Conservation (phyloP, 2,329 filamentous ascomycete genomes). For the Aspergillaceae sp. region DNA sequence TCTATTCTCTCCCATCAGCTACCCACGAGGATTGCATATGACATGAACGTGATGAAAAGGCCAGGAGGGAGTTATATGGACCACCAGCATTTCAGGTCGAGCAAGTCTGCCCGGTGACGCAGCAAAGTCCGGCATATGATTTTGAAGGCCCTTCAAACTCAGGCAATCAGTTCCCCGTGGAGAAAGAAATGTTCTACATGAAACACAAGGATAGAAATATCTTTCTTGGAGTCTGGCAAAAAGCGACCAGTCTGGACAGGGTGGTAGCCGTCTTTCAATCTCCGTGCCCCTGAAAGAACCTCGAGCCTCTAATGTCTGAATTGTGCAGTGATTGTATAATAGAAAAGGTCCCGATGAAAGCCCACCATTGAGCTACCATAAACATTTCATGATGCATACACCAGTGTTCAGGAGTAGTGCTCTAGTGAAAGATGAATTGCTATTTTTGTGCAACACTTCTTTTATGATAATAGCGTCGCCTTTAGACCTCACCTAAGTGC, state of each 20-base stretch:
- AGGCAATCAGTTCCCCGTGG: neutral
- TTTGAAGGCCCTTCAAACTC: too few species aligned
- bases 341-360: neutral
- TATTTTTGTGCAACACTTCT: too few species aligned
- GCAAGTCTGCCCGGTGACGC: neutral
- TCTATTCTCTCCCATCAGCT: slow-evolving; percentile 3
- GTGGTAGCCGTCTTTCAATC: neutral
- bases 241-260: slow-evolving; percentile 1
- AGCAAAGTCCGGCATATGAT: neutral
- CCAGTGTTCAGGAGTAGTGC: too few species aligned
- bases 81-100: neutral
- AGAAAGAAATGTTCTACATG: neutral
- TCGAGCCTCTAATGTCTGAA: neutral
- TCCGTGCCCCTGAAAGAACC: neutral
- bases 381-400: too few species aligned
- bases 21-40: slow-evolving; percentile 1
- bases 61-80: slow-evolving; percentile 1
- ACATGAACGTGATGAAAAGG: slow-evolving; percentile 2
- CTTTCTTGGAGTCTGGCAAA: neutral
- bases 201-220: neutral
- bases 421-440: too few species aligned
- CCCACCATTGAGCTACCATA: too few species aligned
- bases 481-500: too few species aligned
- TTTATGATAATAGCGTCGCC: too few species aligned
- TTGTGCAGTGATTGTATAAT: neutral